phyloP scores from a whole-genome alignment of 2,329 filamentous ascomycete genomes.

The Hypoxylon rubiginosum region DNA sequence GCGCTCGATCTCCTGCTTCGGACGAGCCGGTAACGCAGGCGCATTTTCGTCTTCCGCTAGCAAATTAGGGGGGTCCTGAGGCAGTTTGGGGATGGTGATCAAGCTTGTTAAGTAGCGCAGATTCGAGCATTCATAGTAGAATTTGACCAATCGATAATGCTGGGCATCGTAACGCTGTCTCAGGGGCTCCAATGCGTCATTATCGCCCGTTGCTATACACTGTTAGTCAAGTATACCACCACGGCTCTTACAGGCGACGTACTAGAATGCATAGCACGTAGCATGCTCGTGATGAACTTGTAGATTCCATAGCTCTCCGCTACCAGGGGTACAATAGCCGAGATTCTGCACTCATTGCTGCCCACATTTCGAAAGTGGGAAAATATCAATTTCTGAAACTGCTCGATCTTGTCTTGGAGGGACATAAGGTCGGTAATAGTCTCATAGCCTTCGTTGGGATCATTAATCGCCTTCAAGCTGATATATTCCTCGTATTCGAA shows the following conservation, averaged over 20 bases:
- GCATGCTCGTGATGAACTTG: constrained; percentile 99
- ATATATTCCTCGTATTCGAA: constrained; percentile 99
- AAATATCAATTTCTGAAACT: constrained; percentile 98
- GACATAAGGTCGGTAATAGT: constrained; percentile 97
- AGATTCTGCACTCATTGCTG: constrained; percentile 97
- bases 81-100: constrained; percentile 95
- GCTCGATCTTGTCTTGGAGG: constrained; percentile 97
- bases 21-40: constrained; percentile 85
- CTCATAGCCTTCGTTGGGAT: constrained; percentile 97
- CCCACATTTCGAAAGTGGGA: constrained; percentile 92
- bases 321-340: constrained; percentile 90
- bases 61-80: constrained; percentile 92
- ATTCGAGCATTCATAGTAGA: constrained; percentile 99
- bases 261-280: constrained; percentile 97
- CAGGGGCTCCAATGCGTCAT: constrained; percentile 90
- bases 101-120: constrained; percentile 95
- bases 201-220: constrained; percentile 83
- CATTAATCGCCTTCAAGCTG: constrained; percentile 96
- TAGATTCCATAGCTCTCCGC: constrained; percentile 99
- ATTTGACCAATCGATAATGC: constrained; percentile 95
- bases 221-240: constrained; percentile 43
- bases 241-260: constrained; percentile 53
- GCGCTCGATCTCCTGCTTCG: constrained; percentile 78
- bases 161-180: constrained; percentile 93
- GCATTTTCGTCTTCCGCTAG: constrained; percentile 86